A percentile compares a stretch with the other conserved stretches of the same genome.
These are phyloP conservation scores for Diaporthe nobilis DNA, from an alignment of 2,329 filamentous ascomycete species.

Conservation along the genomic window DNA sequence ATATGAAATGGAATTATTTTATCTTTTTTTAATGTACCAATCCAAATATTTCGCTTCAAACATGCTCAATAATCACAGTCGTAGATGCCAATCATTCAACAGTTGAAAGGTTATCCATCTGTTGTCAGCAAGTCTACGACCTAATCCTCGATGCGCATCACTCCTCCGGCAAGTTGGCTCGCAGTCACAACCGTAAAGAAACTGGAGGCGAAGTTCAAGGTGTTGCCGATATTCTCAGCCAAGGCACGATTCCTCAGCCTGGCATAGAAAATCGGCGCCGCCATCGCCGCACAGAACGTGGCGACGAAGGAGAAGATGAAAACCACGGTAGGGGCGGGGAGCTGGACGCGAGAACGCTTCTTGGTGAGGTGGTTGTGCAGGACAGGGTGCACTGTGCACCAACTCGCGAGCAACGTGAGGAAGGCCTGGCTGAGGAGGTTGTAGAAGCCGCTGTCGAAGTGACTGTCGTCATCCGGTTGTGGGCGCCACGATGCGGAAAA, in stretches of 20 bases:
- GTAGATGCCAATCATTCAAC: neutral
- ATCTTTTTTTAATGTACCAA: no score
- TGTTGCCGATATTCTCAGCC: neutral
- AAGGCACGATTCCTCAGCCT: fast-evolving
- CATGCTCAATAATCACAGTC: neutral
- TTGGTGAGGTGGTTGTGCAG: constrained; percentile 42
- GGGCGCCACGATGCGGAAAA: neutral
- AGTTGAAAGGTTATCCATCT: fast-evolving
- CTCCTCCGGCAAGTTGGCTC: neutral
- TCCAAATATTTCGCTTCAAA: no score
- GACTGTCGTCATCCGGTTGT: fast-evolving
- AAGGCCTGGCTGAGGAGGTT: constrained; percentile 10
- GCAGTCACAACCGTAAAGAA: constrained; percentile 7
- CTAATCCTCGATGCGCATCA: constrained; percentile 7
- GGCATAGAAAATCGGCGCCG: neutral
- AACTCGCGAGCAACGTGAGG: neutral
- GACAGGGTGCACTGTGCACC: constrained; percentile 3
- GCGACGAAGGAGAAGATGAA: neutral
- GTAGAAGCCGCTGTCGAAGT: constrained; percentile 11
- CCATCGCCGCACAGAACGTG: neutral
- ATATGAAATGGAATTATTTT: no score
- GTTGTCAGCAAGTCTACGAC: neutral
- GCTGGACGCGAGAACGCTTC: neutral
- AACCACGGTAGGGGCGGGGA: neutral
- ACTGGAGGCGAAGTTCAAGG: constrained; percentile 5